Base-by-base conservation (phyloP, 2,329 filamentous ascomycete species). In the Colletotrichum tabaci region DNA sequence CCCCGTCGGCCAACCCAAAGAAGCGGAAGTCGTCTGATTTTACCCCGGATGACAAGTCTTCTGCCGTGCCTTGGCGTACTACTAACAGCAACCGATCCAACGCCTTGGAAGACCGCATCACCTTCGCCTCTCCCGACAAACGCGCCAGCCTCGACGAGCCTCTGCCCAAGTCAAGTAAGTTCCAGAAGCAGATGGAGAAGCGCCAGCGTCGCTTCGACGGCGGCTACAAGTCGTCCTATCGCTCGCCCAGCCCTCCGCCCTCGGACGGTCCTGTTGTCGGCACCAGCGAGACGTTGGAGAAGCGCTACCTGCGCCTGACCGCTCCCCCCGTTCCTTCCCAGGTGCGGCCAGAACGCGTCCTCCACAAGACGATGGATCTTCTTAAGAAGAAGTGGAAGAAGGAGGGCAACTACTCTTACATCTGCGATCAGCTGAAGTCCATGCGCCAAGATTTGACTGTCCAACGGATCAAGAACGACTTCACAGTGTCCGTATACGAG, bases 361-460 rank as follows among this genome's bases (percentile, higher is more conserved):
- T 99, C 74, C 91, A 92, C 76, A 91, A 96, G 83, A 95, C 96
- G 7, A 84, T 99, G 81, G 94, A 97, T 76, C 85, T 97, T 60
- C 85, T 99, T 74, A 97, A 97, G 86, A 93, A 92, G 85, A 98
- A 97, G 84, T 99, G 96, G 96, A 93, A 91, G 80, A 90, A 92
- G 76, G 95, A 98, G 77, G 92, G 92, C 84, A 98, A 98, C 84
- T 99, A 99, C 83, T 92, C 91, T 76, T 99, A 98, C 84, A 97
- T 98, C 74, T 98, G 96, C 89, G 95, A 99, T 81, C 96, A 99
- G 87, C 97, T 99, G 88, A 99, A 99, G 83, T 98, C 96, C 18
- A 89, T 99, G 81, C 94, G 96, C 73, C 96, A 99, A 87, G 96
- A 99, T 86, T 88, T 99, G 81, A 99, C 96, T 49, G 96, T 99